Evolutionary conservation across 176 grass and related monocot species (phyloP), one percentile per base, ranked within the genome.

Genomic region (Leersia perrieri): DNA sequence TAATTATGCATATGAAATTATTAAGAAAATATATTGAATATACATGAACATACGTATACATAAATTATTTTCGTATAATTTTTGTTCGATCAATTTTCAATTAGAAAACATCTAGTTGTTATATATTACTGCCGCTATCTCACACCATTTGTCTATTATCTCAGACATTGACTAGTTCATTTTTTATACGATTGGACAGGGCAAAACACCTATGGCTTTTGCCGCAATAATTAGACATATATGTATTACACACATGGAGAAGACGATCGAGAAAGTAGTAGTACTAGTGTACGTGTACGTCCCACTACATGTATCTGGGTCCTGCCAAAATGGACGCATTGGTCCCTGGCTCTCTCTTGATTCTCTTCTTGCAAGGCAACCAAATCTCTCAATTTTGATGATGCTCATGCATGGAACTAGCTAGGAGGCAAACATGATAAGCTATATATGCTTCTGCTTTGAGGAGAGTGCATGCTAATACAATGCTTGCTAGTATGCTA

Each of bases 321-420:
- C 33, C 45, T 42, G 2, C 5, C 40, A 20, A 27, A 29, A 49
- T 66, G 41, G 41, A 28, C 41, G 11, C 22, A 30, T 29, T 30
- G 40, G 55, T 20, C 45, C 47, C 5, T 20, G 47, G 47, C 47
- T 53, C 18, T 53, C 18, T 53, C 47, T 53, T n/a, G n/a, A n/a
- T n/a, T n/a, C n/a, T n/a, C n/a, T n/a, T n/a, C 31, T 70, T 35
- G 38, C 71, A 76, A 81, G 26, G 7, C 47, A 76, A 22, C 77
- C 20, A 10, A 72, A 53, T 32, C 61, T 25, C 18, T 4, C 47
- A 53, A 22, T n/a, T 45, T 53, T 16, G 49, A 53, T 22, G 20
- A n/a, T 53, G 7, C 22, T 16, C 20, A 44, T 53, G 49, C 49
- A 53, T 53, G 49, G 49, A 53, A 20, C 49, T 53, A 51, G 45